phyloP scores from a whole-genome alignment of 805 yeast genomes.

The Wickerhamomyces bovis region DNA sequence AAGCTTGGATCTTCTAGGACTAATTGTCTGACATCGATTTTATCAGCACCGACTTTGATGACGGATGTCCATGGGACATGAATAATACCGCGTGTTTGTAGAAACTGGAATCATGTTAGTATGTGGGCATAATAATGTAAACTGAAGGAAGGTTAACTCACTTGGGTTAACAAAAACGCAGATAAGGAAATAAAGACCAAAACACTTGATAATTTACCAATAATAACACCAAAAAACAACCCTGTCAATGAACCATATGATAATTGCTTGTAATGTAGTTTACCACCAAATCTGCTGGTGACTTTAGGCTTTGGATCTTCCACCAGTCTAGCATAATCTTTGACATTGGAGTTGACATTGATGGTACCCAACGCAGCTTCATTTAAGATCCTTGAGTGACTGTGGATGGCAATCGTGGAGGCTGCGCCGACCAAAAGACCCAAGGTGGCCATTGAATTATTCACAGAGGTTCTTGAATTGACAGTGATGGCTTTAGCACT shows the following conservation, averaged over 20 bases:
- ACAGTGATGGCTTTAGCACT: neutral
- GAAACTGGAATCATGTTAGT: constrained; percentile 33
- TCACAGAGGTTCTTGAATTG: neutral
- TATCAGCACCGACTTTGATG: constrained; percentile 30
- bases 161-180: constrained; percentile 28
- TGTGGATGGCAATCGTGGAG: constrained; percentile 10
- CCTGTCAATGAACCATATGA: constrained; percentile 59
- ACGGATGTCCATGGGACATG: constrained; percentile 35
- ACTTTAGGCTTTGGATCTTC: constrained; percentile 2
- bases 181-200: constrained; percentile 46
- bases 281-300: constrained; percentile 31
- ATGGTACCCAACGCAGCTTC: constrained; percentile 22
- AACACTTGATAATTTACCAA: constrained; percentile 52
- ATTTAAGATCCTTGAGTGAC: constrained; percentile 21
- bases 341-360: constrained; percentile 8
- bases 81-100: constrained; percentile 51
- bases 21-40: constrained; percentile 43
- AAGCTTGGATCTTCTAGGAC: constrained; percentile 56
- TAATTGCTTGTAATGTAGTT: constrained; percentile 49
- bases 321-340: constrained; percentile 1
- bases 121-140: neutral
- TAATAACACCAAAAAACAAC: constrained; percentile 46
- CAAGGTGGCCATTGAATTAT: constrained; percentile 9
- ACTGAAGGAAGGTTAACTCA: constrained; percentile 3
- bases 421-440: constrained; percentile 23